Percentiles rank a stretch among this genome's conserved stretches.
Evolutionary conservation across 176 grass and related monocot species (phyloP).

Genomic region (Oryza meyeriana): DNA sequence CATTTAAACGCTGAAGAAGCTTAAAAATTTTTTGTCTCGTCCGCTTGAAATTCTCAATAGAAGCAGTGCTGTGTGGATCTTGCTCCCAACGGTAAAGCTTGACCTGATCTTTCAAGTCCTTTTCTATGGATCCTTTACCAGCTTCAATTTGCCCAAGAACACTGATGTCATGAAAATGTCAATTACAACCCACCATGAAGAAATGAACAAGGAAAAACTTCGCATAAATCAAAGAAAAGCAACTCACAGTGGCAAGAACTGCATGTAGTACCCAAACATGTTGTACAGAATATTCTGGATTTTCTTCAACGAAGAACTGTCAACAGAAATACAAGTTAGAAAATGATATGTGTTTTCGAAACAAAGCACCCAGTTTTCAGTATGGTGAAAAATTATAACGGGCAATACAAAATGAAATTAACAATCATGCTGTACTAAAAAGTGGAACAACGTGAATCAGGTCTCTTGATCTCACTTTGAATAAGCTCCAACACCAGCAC

Average conservation of each 20-base stretch:
- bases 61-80: conserved; percentile 52
- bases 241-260: conserved; percentile 80
- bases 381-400: not conserved
- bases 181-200: conserved; percentile 29
- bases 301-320: conserved; percentile 46
- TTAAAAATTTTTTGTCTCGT: conserved; percentile 72
- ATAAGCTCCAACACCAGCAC: conserved; percentile 49
- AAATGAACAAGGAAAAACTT: conserved; percentile 31
- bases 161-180: conserved; percentile 36
- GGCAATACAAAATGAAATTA: not conserved
- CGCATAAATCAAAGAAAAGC: not conserved
- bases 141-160: conserved; percentile 60
- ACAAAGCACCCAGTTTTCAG: not conserved
- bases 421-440: not conserved
- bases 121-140: conserved; percentile 59
- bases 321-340: conserved; percentile 24
- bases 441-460: not conserved
- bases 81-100: conserved; percentile 91
- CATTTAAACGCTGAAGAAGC: conserved; percentile 69
- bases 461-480: conserved; percentile 51
- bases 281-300: conserved; percentile 84
- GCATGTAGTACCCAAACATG: conserved; percentile 91
- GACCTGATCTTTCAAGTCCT: conserved; percentile 70
- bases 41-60: conserved; percentile 82
- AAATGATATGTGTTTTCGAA: not conserved